A percentile compares a stretch with the other conserved stretches of the same genome.
Evolutionary conservation across 805 yeast genomes (phyloP).

Genomic region (Sugiyamaella boreocaroliniensis): DNA sequence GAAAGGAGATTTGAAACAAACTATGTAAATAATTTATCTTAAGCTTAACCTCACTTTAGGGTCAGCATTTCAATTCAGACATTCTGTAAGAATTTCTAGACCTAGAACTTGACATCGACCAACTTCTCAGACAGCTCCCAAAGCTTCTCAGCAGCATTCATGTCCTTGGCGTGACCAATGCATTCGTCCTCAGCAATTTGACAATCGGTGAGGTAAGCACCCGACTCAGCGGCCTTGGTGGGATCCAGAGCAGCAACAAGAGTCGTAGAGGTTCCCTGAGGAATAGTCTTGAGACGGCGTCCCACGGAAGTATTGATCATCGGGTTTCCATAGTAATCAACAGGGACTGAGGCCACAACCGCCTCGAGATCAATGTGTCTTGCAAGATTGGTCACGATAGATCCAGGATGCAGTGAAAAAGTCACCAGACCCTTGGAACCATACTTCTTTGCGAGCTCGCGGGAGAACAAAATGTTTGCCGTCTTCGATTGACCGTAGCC

Average conservation of each 20-base stretch:
- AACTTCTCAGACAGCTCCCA: slow-evolving; percentile 8
- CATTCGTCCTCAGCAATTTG: not conserved
- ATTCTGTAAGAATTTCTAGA: no score
- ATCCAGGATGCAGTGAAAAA: slow-evolving; percentile 13
- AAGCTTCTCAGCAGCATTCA: slow-evolving; percentile 4
- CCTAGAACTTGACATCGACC: slow-evolving; percentile 4
- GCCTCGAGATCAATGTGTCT: slow-evolving; percentile 6
- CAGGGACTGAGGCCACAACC: not conserved
- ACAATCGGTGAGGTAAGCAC: slow-evolving; percentile 5
- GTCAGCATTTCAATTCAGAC: no score
- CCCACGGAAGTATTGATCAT: not conserved
- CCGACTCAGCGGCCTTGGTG: not conserved
- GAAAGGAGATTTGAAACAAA: no score
- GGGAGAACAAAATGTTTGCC: slow-evolving; percentile 11
- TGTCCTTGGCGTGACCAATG: slow-evolving; percentile 3
- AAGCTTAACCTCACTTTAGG: no score
- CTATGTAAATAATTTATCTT: no score
- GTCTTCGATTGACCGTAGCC: slow-evolving; percentile 16
- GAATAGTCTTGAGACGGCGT: not conserved
- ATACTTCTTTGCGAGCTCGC: slow-evolving; percentile 5
- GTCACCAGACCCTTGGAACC: slow-evolving; percentile 8
- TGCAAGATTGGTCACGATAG: not conserved
- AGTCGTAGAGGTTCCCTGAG: slow-evolving; percentile 5
- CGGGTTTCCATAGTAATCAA: not conserved
- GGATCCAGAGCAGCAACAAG: slow-evolving; percentile 8